A percentile compares a stretch with the other conserved stretches of the same genome.
Evolutionary conservation across 495 filamentous ascomycete species (phyloP).

Genomic region (Penicillium steckii): DNA sequence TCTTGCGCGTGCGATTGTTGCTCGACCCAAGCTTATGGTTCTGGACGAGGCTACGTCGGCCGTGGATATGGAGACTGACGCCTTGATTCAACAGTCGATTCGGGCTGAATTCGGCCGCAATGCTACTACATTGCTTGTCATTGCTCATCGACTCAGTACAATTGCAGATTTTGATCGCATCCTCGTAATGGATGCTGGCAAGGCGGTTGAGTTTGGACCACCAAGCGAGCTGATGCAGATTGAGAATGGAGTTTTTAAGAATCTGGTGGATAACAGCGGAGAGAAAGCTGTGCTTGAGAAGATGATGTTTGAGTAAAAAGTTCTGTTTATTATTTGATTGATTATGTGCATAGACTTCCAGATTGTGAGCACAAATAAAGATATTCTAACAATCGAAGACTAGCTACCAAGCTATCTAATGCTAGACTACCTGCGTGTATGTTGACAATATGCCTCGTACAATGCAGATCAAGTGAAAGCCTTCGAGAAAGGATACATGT

Average conservation of each 20-base stretch:
- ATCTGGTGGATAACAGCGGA: constrained; percentile 73
- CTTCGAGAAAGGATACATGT: constrained; percentile 10
- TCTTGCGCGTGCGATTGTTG: constrained; percentile 81
- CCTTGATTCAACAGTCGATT: constrained; percentile 78
- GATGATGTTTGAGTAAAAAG: constrained; percentile 40
- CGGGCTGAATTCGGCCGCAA: constrained; percentile 70
- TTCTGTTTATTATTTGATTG: background rate
- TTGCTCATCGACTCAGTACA: constrained; percentile 83
- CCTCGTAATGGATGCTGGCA: constrained; percentile 74
- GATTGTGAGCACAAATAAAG: constrained; percentile 4
- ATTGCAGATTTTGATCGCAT: constrained; percentile 86
- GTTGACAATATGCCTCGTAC: no score
- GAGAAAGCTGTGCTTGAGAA: constrained; percentile 61
- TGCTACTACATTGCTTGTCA: constrained; percentile 75
- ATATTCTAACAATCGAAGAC: background rate
- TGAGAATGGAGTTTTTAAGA: constrained; percentile 58
- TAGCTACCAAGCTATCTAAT: background rate
- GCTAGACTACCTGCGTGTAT: no score
- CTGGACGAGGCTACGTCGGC: constrained; percentile 89
- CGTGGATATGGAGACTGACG: constrained; percentile 84
- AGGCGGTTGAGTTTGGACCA: constrained; percentile 69
- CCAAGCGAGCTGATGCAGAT: constrained; percentile 66
- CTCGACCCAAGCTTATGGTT: constrained; percentile 78
- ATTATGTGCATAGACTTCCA: constrained; percentile 8
- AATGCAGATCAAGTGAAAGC: background rate